Evolutionary conservation across 2,329 filamentous ascomycete genomes (phyloP).

Genomic region (Phialocephala sp.): DNA sequence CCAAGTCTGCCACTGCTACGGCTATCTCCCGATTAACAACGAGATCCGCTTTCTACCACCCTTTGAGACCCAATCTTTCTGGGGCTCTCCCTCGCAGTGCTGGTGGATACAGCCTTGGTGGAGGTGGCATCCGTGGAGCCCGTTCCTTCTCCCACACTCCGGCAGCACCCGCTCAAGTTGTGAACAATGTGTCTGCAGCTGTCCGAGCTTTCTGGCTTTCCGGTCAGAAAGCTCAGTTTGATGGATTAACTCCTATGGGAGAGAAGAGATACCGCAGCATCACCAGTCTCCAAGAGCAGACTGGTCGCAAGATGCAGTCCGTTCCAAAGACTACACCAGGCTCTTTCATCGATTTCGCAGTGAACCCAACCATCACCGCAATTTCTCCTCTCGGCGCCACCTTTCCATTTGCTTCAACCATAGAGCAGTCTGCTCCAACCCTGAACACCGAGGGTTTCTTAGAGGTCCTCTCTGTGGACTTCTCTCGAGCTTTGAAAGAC

Average conservation of each 20-base stretch:
- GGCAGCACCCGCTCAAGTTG: constrained; percentile 83
- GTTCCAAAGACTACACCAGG: constrained; percentile 66
- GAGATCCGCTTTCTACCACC: constrained; percentile 85
- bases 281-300: constrained; percentile 75
- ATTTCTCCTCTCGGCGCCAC: constrained; percentile 72
- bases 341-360: constrained; percentile 84
- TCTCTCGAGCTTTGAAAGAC: constrained; percentile 84
- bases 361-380: constrained; percentile 89
- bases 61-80: constrained; percentile 85
- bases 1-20: constrained; percentile 59
- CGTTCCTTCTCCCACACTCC: constrained; percentile 92
- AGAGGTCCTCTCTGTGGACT: constrained; percentile 85
- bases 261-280: constrained; percentile 81
- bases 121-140: constrained; percentile 71
- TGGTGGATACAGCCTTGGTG: constrained; percentile 83
- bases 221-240: constrained; percentile 85
- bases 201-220: constrained; percentile 92
- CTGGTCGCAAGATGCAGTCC: constrained; percentile 68
- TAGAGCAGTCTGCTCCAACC: constrained; percentile 57
- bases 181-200: constrained; percentile 93
- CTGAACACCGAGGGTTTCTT: constrained; percentile 85
- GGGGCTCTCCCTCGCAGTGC: constrained; percentile 83
- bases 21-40: constrained; percentile 69
- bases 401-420: constrained; percentile 51
- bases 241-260: constrained; percentile 75